A percentile compares a stretch with the other conserved stretches of the same genome.
phyloP scores from a whole-genome alignment of 805 yeast genomes.

The Metschnikowia noctiluminum region DNA sequence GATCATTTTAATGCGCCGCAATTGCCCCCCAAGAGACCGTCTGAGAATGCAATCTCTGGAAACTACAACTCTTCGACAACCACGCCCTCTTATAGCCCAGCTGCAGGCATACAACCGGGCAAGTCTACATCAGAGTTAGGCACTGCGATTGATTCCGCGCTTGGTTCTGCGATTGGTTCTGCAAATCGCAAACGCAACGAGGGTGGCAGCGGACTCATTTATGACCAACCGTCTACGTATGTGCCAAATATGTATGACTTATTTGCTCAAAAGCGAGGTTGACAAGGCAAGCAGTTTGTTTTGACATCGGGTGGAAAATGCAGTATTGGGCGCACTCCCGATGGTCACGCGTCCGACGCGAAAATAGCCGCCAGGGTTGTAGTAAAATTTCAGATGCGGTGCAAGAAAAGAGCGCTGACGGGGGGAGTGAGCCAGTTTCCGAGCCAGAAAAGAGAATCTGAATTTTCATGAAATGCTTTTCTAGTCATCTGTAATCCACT shows the following conservation, averaged over 20 bases:
- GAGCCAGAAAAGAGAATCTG: no score
- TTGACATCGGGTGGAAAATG: no score
- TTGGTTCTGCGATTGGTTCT: no score
- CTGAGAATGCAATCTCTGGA: constrained; percentile 9
- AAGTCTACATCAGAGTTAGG: not conserved
- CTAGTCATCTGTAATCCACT: no score
- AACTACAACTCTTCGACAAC: not conserved
- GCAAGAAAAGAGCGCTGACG: no score
- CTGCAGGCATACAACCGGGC: not conserved
- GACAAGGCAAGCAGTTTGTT: not conserved
- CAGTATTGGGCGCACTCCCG: no score
- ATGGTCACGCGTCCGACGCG: no score
- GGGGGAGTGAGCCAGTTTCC: no score
- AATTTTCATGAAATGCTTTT: no score
- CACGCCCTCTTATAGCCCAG: not conserved
- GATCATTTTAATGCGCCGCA: constrained; percentile 9
- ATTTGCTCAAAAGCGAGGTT: constrained; percentile 18
- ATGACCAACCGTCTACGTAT: constrained; percentile 42
- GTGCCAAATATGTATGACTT: constrained; percentile 46
- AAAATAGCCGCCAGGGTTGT: no score
- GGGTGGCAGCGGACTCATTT: constrained; percentile 19
- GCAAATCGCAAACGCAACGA: not conserved
- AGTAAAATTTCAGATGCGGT: no score
- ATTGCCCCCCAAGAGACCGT: constrained; percentile 22
- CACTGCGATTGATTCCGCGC: not conserved